Evolutionary conservation across 768 basidiomycete species (phyloP), one percentile per base, ranked within the genome.

Genomic region (Mycena belliarum): DNA sequence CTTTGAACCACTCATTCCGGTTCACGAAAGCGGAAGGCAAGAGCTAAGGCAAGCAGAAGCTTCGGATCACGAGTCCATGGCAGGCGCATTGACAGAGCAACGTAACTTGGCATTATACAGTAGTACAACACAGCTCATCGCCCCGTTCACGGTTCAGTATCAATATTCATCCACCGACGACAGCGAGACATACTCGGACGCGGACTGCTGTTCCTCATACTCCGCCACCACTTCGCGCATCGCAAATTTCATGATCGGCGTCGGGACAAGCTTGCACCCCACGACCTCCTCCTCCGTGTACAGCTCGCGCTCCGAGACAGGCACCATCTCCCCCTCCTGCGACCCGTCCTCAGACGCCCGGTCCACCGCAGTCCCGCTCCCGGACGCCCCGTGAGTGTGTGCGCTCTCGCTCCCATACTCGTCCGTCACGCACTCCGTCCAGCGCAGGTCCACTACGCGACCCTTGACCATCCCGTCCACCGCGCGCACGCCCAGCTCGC

Each of bases 401-500:
- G 59, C 29, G 11, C 48, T 61, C 33, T 69, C 73, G 49, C 76
- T 77, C 24, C 66, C 72, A 50, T 70, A 74, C 67, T 88, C 87
- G 63, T 73, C 78, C 46, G 85, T 83, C 24, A 89, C 78, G 1
- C 84, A 75, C 60, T 89, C 87, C 48, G 87, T 89, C 89, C 89
- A 91, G 49, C 89, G 77, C 62, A 91, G 68, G 68, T 91, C 88
- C 52, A 91, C 70, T 48, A 93, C 83, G 50, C 86, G 79, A 1
- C 86, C 89, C 59, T 86, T 85, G 45, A 94, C 82, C 89, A 93
- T 89, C 25, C 88, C 91, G 67, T 93, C 92, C 9, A 93, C 89
- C 6, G 89, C 88, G 10, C 84, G 79, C 44, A 89, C 89, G 4
- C 92, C 92, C n/a, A 93, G 73, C 69, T 93, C 90, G 38, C 89